Base-by-base conservation (phyloP, 768 basidiomycete genomes). In the Tulasnella sp. region DNA sequence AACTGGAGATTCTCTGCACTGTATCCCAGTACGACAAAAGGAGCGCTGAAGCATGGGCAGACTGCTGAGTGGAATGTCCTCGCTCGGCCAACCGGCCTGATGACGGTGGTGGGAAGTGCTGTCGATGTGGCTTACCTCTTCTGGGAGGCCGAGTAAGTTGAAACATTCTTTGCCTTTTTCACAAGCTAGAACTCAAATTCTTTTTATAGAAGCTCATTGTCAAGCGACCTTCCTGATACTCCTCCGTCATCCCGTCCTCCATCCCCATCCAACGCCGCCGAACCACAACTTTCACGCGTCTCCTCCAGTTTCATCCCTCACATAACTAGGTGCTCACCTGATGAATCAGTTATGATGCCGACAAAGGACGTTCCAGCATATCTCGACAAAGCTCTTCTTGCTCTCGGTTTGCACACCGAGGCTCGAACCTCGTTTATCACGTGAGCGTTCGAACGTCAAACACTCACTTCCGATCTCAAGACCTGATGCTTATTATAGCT, bases 381-480 rank as follows among this genome's bases (percentile, higher is more conserved):
- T 81, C 84, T 88, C 46, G 85, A 88, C 79, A 81, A 79, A 19
- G 82, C 83, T 3, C 82, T 86, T 16, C 44, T 31, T 10, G 81
- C 82, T 14, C 84, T 89, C 0, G 83, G 86, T 0, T 85, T 89
- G 10, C 85, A 89, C 79, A 86, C 83, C 1, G 86, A 87, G 76
- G 88, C 87, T 0, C 84, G 87, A 71, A 87, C 86, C 34, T 87
- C 87, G 3, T 89, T 89, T 82, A 87, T 89, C 81, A 88, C 87
- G 86, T 88, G 80, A 36, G 85, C 6, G n/a, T 16, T 42, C 71
- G 39, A 39, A 4, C 27, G 81, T 42, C 18, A 16, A 62, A 68
- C n/a, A 14, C 27, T 18, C 27, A 2, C 4, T 27, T 2, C 34
- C 27, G 27, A 27, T 52, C 62, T 2, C 19, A 21, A 9, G 2